A percentile compares a stretch with the other conserved stretches of the same genome.
Conservation (phyloP, 345 rosid genomes). For the Rhizophora apiculata region DNA sequence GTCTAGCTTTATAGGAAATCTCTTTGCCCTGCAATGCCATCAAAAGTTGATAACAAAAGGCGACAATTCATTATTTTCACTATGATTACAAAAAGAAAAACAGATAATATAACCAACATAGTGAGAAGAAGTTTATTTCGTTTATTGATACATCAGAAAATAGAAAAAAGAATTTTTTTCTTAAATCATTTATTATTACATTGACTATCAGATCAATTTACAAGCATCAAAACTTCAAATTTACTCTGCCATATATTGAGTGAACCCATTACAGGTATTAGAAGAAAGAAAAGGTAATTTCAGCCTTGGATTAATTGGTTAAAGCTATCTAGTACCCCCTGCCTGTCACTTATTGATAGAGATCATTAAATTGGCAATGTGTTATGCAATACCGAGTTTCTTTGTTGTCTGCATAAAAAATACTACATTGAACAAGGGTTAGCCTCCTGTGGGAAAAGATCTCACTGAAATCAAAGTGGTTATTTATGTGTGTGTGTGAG, state of each 20-base stretch:
- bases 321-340: background rate
- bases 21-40: conserved; percentile 66
- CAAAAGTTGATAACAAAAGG: background rate
- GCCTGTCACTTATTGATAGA: background rate
- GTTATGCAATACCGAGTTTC: background rate
- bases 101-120: too few relatives aligned
- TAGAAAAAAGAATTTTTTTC: too few relatives aligned
- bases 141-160: too few relatives aligned
- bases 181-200: too few relatives aligned
- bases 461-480: background rate
- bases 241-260: background rate
- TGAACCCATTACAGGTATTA: background rate
- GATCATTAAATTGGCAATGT: background rate
- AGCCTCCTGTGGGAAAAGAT: background rate
- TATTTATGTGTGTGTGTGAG: background rate
- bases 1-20: conserved; percentile 77
- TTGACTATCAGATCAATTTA: background rate
- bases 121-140: too few relatives aligned
- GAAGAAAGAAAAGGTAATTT: background rate
- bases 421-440: background rate
- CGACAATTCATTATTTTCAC: background rate
- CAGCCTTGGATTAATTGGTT: background rate
- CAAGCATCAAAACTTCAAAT: background rate
- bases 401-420: background rate
- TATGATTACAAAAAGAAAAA: too few relatives aligned